A percentile compares a stretch with the other conserved stretches of the same genome.
These are phyloP conservation scores for Verticillium alfalfae DNA, from an alignment of 2,329 filamentous ascomycete species.

Conservation along the genomic window DNA sequence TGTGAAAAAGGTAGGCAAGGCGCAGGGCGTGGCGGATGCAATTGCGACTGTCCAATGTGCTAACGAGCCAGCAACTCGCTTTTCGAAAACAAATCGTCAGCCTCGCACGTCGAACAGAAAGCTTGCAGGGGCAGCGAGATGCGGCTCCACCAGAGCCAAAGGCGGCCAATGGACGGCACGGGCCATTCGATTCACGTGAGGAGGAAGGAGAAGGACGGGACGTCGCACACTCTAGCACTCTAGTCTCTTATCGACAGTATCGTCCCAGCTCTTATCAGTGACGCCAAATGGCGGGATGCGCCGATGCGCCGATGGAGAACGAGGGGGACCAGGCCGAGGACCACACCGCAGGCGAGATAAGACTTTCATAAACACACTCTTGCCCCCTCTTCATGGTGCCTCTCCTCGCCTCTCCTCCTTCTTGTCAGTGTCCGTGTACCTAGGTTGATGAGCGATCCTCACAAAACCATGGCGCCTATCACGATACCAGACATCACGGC, in stretches of 20 bases:
- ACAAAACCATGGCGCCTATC: constrained; percentile 5
- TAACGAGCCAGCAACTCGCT: neutral
- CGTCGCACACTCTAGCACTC: too few relatives aligned
- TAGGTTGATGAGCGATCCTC: neutral
- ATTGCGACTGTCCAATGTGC: neutral
- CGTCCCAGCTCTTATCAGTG: too few relatives aligned
- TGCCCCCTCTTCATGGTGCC: neutral
- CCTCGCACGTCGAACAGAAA: constrained; percentile 4
- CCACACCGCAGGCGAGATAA: too few relatives aligned
- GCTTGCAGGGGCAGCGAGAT: neutral
- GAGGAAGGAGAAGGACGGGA: neutral
- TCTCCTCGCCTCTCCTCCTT: neutral
- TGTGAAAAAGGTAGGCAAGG: neutral
- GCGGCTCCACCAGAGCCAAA: neutral
- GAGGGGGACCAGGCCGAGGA: too few relatives aligned
- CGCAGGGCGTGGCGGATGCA: neutral
- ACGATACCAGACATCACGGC: constrained; percentile 52
- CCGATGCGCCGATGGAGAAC: too few relatives aligned
- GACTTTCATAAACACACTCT: neutral
- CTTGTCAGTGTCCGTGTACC: neutral
- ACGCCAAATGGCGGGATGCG: too few relatives aligned
- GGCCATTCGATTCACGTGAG: neutral
- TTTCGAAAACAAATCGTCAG: constrained; percentile 12
- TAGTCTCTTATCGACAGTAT: too few relatives aligned
- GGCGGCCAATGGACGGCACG: neutral